Base-by-base conservation (phyloP, 2,329 filamentous ascomycete genomes). In the Aspergillus unguis region DNA sequence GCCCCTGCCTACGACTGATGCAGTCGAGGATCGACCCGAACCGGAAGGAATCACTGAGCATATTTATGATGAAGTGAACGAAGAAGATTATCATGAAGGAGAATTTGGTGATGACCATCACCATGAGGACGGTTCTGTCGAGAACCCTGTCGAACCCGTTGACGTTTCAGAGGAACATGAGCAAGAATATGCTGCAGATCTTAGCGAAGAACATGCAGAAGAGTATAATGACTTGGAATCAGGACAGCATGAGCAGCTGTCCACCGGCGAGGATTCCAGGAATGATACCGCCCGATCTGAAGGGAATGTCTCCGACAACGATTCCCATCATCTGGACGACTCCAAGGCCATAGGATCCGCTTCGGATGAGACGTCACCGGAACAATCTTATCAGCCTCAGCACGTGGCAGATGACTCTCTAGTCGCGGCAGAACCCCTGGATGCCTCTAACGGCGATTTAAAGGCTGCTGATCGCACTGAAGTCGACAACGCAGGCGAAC, bases 31-130 rank as follows among this genome's bases (percentile, higher is more conserved):
- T 32, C 56, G 58, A 38, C 55, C 58, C 43, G 38, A 52, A 36
- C 53, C 46, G 41, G 55, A 61, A 42, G 52, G 52, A 33, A 46
- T 46, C 49, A 17, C 41, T 29, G 53, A 58, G 42, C 37, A 35
- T 35, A 23, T 28, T n/a, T 35, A 54, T 49, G 40, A 43, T 26
- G 42, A 56, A 28, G 44, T 58, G 27, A 48, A 58, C 28, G 46
- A 54, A 35, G 37, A 52, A 42, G 58, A 85, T 61, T 71, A 69
- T 31, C 58, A 68, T 26, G 68, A 71, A 9, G 37, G 36, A 2
- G 59, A 55, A 25, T 36, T 35, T 6, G 57, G 29, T 31, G 53
- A 54, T 33, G 48, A 50, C 27, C 51, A 57, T 27, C 55, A 65
- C 32, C 49, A 51, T 9, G 58, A 62, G 49, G 60, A 58, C 36